Percentiles rank a stretch among this genome's conserved stretches.
Evolutionary conservation across 192 early-diverging fungal species (phyloP).

Genomic region (Entomortierella parvispora): DNA sequence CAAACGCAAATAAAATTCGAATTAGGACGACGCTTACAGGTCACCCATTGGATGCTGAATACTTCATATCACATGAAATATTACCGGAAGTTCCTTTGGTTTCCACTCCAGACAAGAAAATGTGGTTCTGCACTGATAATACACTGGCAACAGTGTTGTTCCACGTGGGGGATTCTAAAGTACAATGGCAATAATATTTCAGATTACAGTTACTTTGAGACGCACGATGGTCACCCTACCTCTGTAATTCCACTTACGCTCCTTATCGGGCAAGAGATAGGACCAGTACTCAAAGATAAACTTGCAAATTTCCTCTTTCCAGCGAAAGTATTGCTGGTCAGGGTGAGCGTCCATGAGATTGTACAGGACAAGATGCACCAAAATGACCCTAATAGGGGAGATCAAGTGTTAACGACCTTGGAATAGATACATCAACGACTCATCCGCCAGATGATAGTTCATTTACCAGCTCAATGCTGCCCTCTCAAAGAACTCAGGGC

Average conservation of each 20-base stretch:
- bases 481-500: conserved; percentile 73
- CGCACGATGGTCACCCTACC: background rate
- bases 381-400: conserved; percentile 40
- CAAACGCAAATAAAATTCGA: too few species aligned
- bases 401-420: too few species aligned
- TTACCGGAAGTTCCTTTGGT: conserved; percentile 76
- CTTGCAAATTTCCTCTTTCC: conserved; percentile 84
- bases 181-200: background rate
- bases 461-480: conserved; percentile 76
- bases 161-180: conserved; percentile 80
- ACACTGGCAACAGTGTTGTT: conserved; percentile 87
- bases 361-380: conserved; percentile 81
- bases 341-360: conserved; percentile 72
- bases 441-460: too few species aligned
- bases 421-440: too few species aligned
- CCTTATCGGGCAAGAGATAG: conserved; percentile 72
- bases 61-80: conserved; percentile 14
- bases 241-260: conserved; percentile 62
- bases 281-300: conserved; percentile 84
- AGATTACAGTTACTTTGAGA: too few species aligned
- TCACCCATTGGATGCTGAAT: too few species aligned
- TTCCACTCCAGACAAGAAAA: conserved; percentile 82
- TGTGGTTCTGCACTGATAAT: conserved; percentile 78
- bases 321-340: conserved; percentile 75
- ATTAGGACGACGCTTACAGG: too few species aligned